These are phyloP conservation scores for Pontederia crassipes DNA, from an alignment of 176 grass and related monocot genomes.

Conservation along the genomic window DNA sequence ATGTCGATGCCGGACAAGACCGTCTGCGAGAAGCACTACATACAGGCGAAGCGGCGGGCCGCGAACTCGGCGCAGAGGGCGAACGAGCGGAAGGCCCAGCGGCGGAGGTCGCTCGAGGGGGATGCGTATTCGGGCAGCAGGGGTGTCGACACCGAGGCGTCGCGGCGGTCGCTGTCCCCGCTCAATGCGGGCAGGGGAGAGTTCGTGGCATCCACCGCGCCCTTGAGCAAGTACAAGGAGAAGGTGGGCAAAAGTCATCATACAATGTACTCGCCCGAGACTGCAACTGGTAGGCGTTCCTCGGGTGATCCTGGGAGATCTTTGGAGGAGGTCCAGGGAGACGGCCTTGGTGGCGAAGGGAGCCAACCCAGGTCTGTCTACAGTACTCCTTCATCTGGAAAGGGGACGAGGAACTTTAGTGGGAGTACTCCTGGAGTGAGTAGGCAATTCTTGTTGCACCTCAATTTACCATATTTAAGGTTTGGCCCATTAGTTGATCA, in stretches of 20 bases:
- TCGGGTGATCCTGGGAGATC: neutral
- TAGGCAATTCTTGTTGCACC: neutral
- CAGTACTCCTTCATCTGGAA: neutral
- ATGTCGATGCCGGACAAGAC: slow-evolving; percentile 93
- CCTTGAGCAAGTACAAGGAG: slow-evolving; percentile 16
- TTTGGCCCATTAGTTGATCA: neutral
- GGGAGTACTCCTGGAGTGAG: slow-evolving; percentile 8
- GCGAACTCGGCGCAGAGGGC: slow-evolving; percentile 82
- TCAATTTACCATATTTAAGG: neutral
- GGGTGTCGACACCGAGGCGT: neutral
- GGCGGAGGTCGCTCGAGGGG: slow-evolving; percentile 5
- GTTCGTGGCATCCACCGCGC: neutral
- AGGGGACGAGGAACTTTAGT: slow-evolving; percentile 4
- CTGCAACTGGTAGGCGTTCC: neutral
- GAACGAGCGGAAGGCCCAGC: slow-evolving; percentile 43
- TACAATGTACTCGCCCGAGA: slow-evolving; percentile 2
- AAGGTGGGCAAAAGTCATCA: slow-evolving; percentile 4
- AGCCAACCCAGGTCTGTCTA: slow-evolving; percentile 5
- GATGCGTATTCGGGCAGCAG: slow-evolving; percentile 27
- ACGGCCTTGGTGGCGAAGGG: slow-evolving; percentile 5
- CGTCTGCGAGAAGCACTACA: slow-evolving; percentile 96
- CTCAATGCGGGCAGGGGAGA: slow-evolving; percentile 4
- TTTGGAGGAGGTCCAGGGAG: slow-evolving; percentile 3
- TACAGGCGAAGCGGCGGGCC: slow-evolving; percentile 93
- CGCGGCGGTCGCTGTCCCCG: slow-evolving; percentile 1